Conservation (phyloP, 495 filamentous ascomycete genomes). For the Durotheca rogersii region DNA sequence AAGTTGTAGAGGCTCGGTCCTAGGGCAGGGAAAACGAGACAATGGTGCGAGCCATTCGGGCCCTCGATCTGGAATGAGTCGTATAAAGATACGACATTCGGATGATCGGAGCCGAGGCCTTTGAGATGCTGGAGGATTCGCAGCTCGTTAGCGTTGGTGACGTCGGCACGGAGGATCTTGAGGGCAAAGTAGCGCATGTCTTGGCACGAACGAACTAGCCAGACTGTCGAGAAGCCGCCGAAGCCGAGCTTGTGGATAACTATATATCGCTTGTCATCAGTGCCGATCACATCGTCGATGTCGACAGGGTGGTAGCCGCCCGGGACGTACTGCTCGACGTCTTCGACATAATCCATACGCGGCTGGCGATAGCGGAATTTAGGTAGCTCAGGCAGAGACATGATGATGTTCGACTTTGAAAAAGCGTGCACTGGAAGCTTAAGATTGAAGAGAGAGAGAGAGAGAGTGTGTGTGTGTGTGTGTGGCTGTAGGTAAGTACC, state of each 20-base stretch:
- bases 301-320: conserved; percentile 17
- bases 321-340: neutral
- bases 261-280: conserved; percentile 29
- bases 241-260: conserved; percentile 53
- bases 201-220: conserved; percentile 43
- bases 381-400: too few species aligned
- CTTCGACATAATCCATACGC: neutral
- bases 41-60: neutral
- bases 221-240: conserved; percentile 51
- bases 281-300: conserved; percentile 39
- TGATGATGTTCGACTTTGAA: too few species aligned
- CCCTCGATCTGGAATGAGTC: neutral
- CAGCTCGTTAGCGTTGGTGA: neutral
- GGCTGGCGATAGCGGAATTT: too few species aligned
- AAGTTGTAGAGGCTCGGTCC: neutral
- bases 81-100: neutral
- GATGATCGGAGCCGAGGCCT: conserved; percentile 39
- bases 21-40: neutral
- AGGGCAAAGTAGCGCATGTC: conserved; percentile 3
- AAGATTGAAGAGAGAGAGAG: too few species aligned
- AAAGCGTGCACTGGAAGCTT: too few species aligned
- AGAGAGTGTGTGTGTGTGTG: too few species aligned
- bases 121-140: conserved; percentile 42
- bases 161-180: neutral
- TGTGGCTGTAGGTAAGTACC: too few species aligned